A percentile compares a stretch with the other conserved stretches of the same genome.
Evolutionary conservation across 495 filamentous ascomycete species (phyloP).

Genomic region (Ramalina intermedia): DNA sequence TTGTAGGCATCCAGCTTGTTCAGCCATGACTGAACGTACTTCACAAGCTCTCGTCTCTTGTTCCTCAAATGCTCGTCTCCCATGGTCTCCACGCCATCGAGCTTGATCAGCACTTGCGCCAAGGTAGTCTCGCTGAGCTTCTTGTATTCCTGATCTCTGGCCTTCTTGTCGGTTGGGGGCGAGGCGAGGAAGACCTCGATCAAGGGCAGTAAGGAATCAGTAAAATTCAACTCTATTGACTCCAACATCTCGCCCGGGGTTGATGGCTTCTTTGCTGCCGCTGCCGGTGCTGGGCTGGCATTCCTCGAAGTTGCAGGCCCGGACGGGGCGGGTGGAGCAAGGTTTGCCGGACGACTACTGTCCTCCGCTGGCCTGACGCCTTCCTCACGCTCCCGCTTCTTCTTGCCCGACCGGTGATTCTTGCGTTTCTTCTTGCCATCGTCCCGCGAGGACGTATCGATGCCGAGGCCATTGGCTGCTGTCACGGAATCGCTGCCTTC

Average conservation of each 20-base stretch:
- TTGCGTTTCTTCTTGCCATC: constrained; percentile 18
- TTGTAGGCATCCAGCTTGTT: constrained; percentile 1
- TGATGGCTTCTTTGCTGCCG: constrained; percentile 24
- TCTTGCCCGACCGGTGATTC: constrained; percentile 17
- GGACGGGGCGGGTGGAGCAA: constrained; percentile 12
- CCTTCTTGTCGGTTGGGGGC: constrained; percentile 57
- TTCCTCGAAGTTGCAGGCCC: constrained; percentile 8
- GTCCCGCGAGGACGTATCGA: not conserved
- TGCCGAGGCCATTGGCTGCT: constrained; percentile 26
- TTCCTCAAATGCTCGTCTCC: constrained; percentile 44
- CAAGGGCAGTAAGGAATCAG: constrained; percentile 48
- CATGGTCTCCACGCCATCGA: constrained; percentile 68
- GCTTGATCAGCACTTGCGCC: constrained; percentile 68
- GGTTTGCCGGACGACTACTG: constrained; percentile 9
- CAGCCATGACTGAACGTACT: constrained; percentile 8
- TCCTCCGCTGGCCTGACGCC: constrained; percentile 12
- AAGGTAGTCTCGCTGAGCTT: constrained; percentile 72
- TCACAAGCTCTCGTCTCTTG: constrained; percentile 60
- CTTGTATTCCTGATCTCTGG: constrained; percentile 62
- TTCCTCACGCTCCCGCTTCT: constrained; percentile 15
- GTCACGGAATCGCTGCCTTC: constrained; percentile 21
- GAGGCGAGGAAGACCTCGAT: constrained; percentile 46
- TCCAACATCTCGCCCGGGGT: constrained; percentile 58
- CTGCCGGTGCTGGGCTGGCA: constrained; percentile 15
- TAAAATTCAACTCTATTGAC: constrained; percentile 50